Base-by-base conservation (phyloP, 169 alveolate species). In the Cryptosporidium baileyi region DNA sequence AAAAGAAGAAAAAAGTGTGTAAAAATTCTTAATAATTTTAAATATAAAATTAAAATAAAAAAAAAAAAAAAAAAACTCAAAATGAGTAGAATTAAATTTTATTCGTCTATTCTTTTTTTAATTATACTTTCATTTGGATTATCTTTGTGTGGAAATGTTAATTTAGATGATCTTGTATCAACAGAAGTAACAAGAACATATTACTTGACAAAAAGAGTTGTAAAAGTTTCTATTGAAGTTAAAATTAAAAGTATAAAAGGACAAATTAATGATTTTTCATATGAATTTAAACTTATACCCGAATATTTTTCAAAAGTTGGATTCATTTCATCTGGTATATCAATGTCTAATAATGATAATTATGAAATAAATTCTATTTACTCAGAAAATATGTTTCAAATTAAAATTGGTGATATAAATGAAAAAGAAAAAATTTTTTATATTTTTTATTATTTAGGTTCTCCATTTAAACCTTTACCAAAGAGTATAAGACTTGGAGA, bases 161-260 rank as follows among this genome's bases (percentile, higher is more conserved):
- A 15, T 44, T 5, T 54, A 3, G 67, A 74, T 9, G 59, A 54
- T 9, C 59, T 74, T 0, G 40, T 57, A 40, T 45, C 47, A 34
- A 74, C 85, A 15, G 59, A 74, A 36, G 60, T 74, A 52, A 74
- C 67, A 8, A 51, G 85, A 74, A 74, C 65, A 11, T 74, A 26
- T 59, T 74, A 74, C 67, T 74, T 74, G 57, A 74, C 85, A 34
- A 51, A 36, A 24, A 74, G 85, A 26, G 85, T 74, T 17, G 67
- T 30, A 30, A 51, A 32, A 9, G 67, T 74, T 7, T 11, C 44
- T 13, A 38, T 74, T 40, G 85, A 74, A 19, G 60, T 74, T 45
- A 74, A 57, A 19, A 19, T 74, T 19, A 74, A 51, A 15, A 59
- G 67, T 34, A 74, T 40, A 11, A 59, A 57, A 19, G 65, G 61